Conservation (phyloP, 805 yeast species). For the Myxozyma udenii region DNA sequence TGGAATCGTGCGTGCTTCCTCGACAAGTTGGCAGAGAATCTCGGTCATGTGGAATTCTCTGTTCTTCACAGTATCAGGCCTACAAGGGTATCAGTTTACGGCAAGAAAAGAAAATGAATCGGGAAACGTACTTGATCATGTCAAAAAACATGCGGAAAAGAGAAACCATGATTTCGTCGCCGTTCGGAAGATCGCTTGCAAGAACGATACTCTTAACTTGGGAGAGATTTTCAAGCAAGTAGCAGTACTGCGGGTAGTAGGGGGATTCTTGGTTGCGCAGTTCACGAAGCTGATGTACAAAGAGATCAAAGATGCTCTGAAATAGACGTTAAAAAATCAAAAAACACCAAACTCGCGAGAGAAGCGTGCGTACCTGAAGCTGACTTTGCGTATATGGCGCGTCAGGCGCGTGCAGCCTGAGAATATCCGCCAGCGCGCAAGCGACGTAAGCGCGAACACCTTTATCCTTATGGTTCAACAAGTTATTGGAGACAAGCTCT, state of each 20-base stretch:
- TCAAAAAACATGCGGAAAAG: slow-evolving; percentile 64
- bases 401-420: slow-evolving; percentile 80
- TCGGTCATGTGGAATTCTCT: slow-evolving; percentile 64
- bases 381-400: slow-evolving; percentile 75
- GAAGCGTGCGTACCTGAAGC: slow-evolving; percentile 42
- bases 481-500: slow-evolving; percentile 56
- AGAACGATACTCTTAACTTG: slow-evolving; percentile 73
- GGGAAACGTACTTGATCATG: slow-evolving; percentile 40
- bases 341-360: background rate
- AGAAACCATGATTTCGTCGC: slow-evolving; percentile 51
- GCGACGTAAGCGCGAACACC: slow-evolving; percentile 71
- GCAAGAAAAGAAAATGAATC: background rate
- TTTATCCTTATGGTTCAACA: slow-evolving; percentile 56
- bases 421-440: slow-evolving; percentile 70
- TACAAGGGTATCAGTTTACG: background rate
- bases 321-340: background rate
- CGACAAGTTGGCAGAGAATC: slow-evolving; percentile 67
- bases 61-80: slow-evolving; percentile 34
- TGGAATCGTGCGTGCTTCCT: slow-evolving; percentile 67
- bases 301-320: slow-evolving; percentile 56
- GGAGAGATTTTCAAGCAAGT: slow-evolving; percentile 63
- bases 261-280: slow-evolving; percentile 53
- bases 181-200: slow-evolving; percentile 68
- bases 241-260: slow-evolving; percentile 59
- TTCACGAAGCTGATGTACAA: slow-evolving; percentile 59